These are phyloP conservation scores for Pontederia paniculata DNA, from an alignment of 176 grass and related monocot species.

Conservation along the genomic window DNA sequence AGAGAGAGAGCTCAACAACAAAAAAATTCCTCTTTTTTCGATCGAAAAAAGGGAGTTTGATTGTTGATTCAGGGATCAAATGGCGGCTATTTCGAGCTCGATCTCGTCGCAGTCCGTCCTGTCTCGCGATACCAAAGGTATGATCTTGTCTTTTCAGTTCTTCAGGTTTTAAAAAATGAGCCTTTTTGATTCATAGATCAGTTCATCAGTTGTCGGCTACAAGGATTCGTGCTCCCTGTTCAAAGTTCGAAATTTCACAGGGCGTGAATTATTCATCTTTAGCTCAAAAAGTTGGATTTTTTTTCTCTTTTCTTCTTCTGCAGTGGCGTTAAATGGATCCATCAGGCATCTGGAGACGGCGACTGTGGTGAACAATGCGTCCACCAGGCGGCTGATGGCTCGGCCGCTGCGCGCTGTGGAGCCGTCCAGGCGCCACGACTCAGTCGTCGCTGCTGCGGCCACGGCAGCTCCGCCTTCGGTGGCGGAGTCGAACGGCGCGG, in stretches of 20 bases:
- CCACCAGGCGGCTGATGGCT: slow-evolving; percentile 26
- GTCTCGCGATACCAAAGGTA: slow-evolving; percentile 53
- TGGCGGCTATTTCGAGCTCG: slow-evolving; percentile 44
- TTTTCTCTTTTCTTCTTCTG: background rate
- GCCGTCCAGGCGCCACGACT: slow-evolving; percentile 32
- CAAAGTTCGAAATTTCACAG: too few species aligned
- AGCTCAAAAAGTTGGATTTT: background rate
- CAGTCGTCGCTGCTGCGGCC: slow-evolving; percentile 32
- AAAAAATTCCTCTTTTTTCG: slow-evolving; percentile 5
- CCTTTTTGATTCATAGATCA: too few species aligned
- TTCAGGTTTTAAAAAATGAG: background rate
- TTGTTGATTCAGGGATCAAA: background rate
- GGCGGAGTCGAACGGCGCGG: slow-evolving; percentile 18
- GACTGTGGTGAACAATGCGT: slow-evolving; percentile 6
- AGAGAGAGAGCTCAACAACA: too few species aligned
- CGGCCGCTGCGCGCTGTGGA: slow-evolving; percentile 45
- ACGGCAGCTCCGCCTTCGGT: too few species aligned
- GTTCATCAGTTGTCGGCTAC: too few species aligned
- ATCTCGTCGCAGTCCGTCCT: slow-evolving; percentile 43
- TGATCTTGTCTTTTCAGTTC: background rate
- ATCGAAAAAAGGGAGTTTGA: background rate
- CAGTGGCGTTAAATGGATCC: slow-evolving; percentile 37
- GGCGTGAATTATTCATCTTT: too few species aligned
- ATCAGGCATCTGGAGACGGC: slow-evolving; percentile 37
- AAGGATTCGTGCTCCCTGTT: too few species aligned